A percentile compares a stretch with the other conserved stretches of the same genome.
These are phyloP conservation scores for Catharanthus roseus DNA, from an alignment of 257 asterid species.

Conservation along the genomic window DNA sequence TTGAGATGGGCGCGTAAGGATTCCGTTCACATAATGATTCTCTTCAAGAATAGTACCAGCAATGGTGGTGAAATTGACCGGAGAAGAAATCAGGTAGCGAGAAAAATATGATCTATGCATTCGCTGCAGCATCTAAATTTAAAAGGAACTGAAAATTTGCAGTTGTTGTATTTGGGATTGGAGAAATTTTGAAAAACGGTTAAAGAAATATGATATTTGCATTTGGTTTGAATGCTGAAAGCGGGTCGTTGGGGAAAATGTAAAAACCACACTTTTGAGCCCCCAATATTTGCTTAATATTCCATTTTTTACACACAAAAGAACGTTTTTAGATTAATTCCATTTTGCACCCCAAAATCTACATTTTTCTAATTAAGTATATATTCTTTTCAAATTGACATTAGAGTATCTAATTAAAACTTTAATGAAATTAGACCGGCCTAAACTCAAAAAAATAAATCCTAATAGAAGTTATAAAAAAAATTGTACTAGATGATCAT, in stretches of 20 bases:
- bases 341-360: too few relatives aligned
- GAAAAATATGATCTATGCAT: not conserved
- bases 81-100: not conserved
- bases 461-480: too few relatives aligned
- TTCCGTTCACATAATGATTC: not conserved
- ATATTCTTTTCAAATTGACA: too few relatives aligned
- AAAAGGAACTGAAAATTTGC: not conserved
- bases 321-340: too few relatives aligned
- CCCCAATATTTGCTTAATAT: not conserved
- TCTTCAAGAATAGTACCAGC: slow-evolving; percentile 9
- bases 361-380: too few relatives aligned
- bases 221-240: not conserved
- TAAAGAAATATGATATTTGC: too few relatives aligned
- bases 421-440: too few relatives aligned
- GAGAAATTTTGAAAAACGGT: slow-evolving; percentile 3
- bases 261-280: not conserved
- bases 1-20: slow-evolving; percentile 11
- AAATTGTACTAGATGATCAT: too few relatives aligned
- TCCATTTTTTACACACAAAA: not conserved
- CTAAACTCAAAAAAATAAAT: too few relatives aligned
- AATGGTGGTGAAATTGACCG: not conserved
- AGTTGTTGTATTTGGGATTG: not conserved
- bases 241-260: not conserved
- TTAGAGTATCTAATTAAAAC: too few relatives aligned
- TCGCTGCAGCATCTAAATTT: slow-evolving; percentile 4